These are phyloP conservation scores for Cyclospora cayetanensis DNA, from an alignment of 169 alveolate species.

Conservation along the genomic window DNA sequence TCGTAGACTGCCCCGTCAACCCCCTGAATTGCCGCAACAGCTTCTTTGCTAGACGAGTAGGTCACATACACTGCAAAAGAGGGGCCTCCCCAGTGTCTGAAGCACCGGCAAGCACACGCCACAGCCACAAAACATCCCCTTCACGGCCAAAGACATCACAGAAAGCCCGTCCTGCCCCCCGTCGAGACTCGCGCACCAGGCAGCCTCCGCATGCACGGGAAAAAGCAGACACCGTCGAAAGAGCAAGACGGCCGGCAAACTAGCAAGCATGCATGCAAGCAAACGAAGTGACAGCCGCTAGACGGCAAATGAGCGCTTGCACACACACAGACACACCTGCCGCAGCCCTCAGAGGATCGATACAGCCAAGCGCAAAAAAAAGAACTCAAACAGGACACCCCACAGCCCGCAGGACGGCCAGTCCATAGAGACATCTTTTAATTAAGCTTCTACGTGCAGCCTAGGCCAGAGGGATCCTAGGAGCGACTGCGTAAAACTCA, in stretches of 20 bases:
- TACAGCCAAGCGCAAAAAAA: neutral
- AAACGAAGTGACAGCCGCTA: too few relatives aligned
- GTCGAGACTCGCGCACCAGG: neutral
- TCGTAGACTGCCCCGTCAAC: conserved; percentile 90
- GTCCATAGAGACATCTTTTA: neutral
- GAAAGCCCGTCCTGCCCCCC: neutral
- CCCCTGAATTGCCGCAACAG: conserved; percentile 91
- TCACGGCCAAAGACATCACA: neutral
- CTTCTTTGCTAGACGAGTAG: conserved; percentile 89
- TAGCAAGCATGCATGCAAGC: too few relatives aligned
- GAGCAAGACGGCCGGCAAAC: too few relatives aligned
- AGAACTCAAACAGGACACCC: too few relatives aligned
- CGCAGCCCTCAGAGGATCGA: neutral
- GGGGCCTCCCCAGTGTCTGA: conserved; percentile 82
- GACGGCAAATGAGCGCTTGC: too few relatives aligned
- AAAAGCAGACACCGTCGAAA: too few relatives aligned
- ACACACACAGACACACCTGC: too few relatives aligned
- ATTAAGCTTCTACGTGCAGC: too few relatives aligned
- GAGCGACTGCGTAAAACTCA: too few relatives aligned
- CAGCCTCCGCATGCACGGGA: neutral
- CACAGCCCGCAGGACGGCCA: neutral
- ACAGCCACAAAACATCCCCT: neutral
- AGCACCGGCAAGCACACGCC: neutral
- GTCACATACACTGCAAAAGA: conserved; percentile 94
- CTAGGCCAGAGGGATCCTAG: neutral